Evolutionary conservation across 2,329 filamentous ascomycete species (phyloP), one percentile per base, ranked within the genome.

Genomic region (Sclerotinia sclerotiorum): DNA sequence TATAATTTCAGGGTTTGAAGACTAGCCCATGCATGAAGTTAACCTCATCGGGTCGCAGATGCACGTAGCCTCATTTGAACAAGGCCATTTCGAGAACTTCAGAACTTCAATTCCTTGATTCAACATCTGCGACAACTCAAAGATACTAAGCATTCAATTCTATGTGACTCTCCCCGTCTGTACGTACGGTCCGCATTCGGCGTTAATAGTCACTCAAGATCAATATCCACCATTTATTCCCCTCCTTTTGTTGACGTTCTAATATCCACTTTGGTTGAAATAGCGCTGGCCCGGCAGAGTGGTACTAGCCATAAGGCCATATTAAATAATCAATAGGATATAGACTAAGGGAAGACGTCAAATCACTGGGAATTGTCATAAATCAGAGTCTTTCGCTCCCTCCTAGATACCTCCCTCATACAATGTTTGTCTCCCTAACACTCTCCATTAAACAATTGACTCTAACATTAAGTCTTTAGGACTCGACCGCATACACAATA

Each of bases 401-500:
- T 72, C 66, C 65, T 74, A 3, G 2, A 24, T 17, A 6, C 48
- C 5, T 17, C 5, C 48, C 2, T 58, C n/a, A 51, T 51, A 24
- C 15, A 51, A 63, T 63, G 60, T 63, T 51, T 13, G 60, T 39
- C 46, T 5, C 32, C 27, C 29, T 7, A 24, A 39, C 17, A 2
- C 11, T 27, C 3, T 5, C 15, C 27, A 19, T 35, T 15, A 6
- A 35, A 39, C 0, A 21, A 7, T 39, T 39, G 7, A 15, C 13
- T 63, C 15, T 51, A 51, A 63, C 46, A n/a, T 62, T 17, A 21
- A 27, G 10, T 11, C 24, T 62, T 10, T 21, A 63, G 60, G 60
- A 51, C 60, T 63, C 60, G 60, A 51, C 60, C 46, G 7, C 60
- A 63, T 13, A 42, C 48, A 57, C 35, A 75, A 73, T 79, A 79